Percentiles rank a stretch among this genome's conserved stretches.
Evolutionary conservation across 2,329 filamentous ascomycete species (phyloP).

Genomic region (Fusarium sp.): DNA sequence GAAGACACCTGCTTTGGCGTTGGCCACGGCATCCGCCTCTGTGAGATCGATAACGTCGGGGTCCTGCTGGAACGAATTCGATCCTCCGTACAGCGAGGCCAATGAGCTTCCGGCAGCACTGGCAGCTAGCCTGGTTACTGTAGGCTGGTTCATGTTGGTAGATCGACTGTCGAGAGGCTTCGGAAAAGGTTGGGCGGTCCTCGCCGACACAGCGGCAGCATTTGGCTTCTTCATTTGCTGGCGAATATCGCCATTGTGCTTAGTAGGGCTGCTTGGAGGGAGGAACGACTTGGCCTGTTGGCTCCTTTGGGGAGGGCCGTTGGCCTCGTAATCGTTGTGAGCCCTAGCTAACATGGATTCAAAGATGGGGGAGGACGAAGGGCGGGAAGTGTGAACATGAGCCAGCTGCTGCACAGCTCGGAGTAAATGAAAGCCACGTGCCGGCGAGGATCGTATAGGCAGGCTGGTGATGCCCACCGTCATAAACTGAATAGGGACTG

Average conservation of each 20-base stretch:
- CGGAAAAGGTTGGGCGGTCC: conserved; percentile 43
- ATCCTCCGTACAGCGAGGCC: conserved; percentile 56
- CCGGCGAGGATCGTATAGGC: conserved; percentile 51
- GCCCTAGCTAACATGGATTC: conserved; percentile 51
- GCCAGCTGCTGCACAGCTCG: conserved; percentile 37
- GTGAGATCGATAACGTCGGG: conserved; percentile 50
- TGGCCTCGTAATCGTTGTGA: conserved; percentile 52
- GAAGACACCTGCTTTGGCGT: conserved; percentile 56
- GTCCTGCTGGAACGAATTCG: conserved; percentile 58
- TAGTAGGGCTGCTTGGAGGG: conserved; percentile 65
- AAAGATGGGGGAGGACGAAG: conserved; percentile 20
- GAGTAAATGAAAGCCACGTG: conserved; percentile 41
- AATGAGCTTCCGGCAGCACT: conserved; percentile 42
- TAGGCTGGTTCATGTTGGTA: conserved; percentile 46
- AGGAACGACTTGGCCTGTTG: conserved; percentile 64
- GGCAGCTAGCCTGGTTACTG: conserved; percentile 16
- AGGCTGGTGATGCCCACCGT: conserved; percentile 46
- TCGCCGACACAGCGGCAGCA: conserved; percentile 54
- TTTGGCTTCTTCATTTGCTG: conserved; percentile 61
- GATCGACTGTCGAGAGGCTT: conserved; percentile 45
- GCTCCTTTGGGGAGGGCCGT: conserved; percentile 46
- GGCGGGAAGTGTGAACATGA: conserved; percentile 37
- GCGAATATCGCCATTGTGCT: conserved; percentile 59
- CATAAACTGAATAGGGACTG: conserved; percentile 46
- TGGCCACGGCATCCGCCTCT: conserved; percentile 40